These are phyloP conservation scores for Stellera chamaejasme DNA, from an alignment of 345 rosid genomes.

Conservation along the genomic window DNA sequence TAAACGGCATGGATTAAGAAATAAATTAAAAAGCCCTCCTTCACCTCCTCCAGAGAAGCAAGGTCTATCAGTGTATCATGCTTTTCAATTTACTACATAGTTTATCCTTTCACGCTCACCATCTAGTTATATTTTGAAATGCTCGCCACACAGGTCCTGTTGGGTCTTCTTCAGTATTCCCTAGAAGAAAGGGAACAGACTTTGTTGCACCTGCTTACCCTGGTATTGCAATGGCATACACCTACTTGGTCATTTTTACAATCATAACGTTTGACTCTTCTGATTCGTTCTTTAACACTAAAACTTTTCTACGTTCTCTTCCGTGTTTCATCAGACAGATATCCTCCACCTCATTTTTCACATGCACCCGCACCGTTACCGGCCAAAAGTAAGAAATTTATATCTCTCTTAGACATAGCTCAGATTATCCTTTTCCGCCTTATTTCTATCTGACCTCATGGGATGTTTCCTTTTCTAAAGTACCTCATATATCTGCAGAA, in stretches of 20 bases:
- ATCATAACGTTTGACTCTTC: neutral
- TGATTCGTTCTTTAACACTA: constrained; percentile 15
- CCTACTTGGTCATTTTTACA: constrained; percentile 3
- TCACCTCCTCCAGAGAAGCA: constrained; percentile 38
- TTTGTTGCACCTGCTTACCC: constrained; percentile 39
- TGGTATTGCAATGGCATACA: constrained; percentile 27
- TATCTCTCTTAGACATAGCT: neutral
- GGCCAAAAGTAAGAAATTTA: constrained; percentile 32
- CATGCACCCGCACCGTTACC: constrained; percentile 55
- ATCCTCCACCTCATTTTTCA: constrained; percentile 26
- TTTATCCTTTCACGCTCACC: neutral
- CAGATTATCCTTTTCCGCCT: neutral
- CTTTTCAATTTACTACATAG: constrained; percentile 1
- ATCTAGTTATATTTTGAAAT: constrained; percentile 14
- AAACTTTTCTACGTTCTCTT: constrained; percentile 21
- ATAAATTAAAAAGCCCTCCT: constrained; percentile 27
- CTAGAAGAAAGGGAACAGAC: constrained; percentile 23
- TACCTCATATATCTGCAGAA: constrained; percentile 30
- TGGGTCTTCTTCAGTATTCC: constrained; percentile 29
- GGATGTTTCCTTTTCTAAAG: constrained; percentile 31
- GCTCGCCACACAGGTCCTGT: constrained; percentile 29
- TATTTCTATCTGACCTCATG: constrained; percentile 21
- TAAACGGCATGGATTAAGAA: constrained; percentile 31
- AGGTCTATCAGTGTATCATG: constrained; percentile 21
- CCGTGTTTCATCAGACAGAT: constrained; percentile 25